These are phyloP conservation scores for Solanum chaucha DNA, from an alignment of 257 asterid species.

Conservation along the genomic window DNA sequence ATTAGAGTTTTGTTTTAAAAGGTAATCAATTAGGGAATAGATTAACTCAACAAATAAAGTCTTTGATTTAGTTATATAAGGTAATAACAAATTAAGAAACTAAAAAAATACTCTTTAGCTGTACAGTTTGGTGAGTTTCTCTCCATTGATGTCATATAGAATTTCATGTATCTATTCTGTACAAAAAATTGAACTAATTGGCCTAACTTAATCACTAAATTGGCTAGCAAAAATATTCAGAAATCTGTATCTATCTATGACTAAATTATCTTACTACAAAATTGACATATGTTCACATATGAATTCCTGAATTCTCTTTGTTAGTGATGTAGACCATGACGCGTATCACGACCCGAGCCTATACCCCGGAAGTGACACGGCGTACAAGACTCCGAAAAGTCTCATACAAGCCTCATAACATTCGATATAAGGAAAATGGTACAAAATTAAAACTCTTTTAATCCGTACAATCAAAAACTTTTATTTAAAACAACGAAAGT, in stretches of 20 bases:
- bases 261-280: neutral
- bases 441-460: no score
- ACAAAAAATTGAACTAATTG: neutral
- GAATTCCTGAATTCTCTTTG: conserved; percentile 32
- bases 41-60: no score
- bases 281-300: conserved; percentile 8
- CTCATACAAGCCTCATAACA: no score
- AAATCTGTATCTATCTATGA: neutral
- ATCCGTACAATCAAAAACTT: no score
- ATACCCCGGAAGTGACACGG: no score
- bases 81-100: neutral
- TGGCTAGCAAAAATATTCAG: neutral
- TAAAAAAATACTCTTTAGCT: neutral
- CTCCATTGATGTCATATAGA: neutral
- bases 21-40: neutral
- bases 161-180: neutral
- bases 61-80: neutral
- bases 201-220: neutral
- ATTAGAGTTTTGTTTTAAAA: neutral
- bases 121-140: neutral
- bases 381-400: no score
- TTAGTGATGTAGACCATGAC: conserved; percentile 15
- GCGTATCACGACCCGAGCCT: neutral
- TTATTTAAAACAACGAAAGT: no score
- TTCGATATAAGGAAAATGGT: no score